A percentile compares a stretch with the other conserved stretches of the same genome.
phyloP scores from a whole-genome alignment of 2,329 filamentous ascomycete species.

The Colletotrichum cereale region DNA sequence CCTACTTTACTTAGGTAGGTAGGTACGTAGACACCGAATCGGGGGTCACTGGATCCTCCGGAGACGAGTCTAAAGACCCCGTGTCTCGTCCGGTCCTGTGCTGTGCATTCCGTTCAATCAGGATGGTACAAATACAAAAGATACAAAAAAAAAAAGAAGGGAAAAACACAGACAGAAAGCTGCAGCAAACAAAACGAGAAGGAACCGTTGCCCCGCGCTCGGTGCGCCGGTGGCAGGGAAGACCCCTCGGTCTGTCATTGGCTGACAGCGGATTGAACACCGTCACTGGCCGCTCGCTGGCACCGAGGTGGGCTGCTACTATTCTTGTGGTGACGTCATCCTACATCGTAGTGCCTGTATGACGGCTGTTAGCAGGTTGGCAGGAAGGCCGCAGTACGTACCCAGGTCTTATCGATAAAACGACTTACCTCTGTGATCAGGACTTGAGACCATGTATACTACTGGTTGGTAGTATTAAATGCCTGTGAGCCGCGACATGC shows the following conservation, averaged over 20 bases:
- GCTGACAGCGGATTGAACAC: slow-evolving; percentile 20
- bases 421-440: too few species aligned
- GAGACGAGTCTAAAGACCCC: too few species aligned
- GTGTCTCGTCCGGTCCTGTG: background rate
- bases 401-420: slow-evolving; percentile 16
- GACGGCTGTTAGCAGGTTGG: background rate
- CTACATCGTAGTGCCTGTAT: too few species aligned
- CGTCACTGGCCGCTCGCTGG: slow-evolving; percentile 16
- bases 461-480: too few species aligned
- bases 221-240: slow-evolving; percentile 3
- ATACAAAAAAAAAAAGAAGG: background rate
- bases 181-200: slow-evolving; percentile 7
- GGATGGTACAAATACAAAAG: too few species aligned
- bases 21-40: too few species aligned
- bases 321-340: slow-evolving; percentile 33
- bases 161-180: background rate
- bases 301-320: slow-evolving; percentile 19
- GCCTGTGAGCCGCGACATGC: slow-evolving; percentile 7
- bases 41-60: too few species aligned
- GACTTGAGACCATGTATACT: too few species aligned
- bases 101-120: background rate
- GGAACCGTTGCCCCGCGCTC: slow-evolving; percentile 22
- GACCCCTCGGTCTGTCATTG: background rate
- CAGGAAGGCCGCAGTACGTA: too few species aligned
- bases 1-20: too few species aligned